phyloP scores from a whole-genome alignment of 2,329 filamentous ascomycete species.

The Metarhizium guizhouense region DNA sequence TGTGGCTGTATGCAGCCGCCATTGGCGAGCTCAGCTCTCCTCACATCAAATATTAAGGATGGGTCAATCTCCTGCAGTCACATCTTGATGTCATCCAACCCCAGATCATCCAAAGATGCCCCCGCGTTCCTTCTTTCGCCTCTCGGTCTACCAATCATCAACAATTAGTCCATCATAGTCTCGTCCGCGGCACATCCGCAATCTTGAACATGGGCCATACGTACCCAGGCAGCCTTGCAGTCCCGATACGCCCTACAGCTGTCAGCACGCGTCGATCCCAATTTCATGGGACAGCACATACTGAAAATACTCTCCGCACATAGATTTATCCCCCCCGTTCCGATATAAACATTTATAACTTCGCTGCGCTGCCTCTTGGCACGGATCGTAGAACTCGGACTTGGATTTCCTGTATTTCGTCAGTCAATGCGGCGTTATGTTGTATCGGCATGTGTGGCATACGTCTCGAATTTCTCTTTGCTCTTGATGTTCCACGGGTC shows the following conservation, averaged over 20 bases:
- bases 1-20: too few species aligned
- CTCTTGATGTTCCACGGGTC: constrained; percentile 50
- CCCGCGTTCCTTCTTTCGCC: constrained; percentile 13
- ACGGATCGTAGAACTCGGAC: constrained; percentile 91
- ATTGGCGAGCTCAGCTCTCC: too few species aligned
- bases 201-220: constrained; percentile 9
- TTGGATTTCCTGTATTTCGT: constrained; percentile 58
- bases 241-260: constrained; percentile 74
- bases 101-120: constrained; percentile 6
- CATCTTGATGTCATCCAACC: not conserved
- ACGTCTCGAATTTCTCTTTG: constrained; percentile 58
- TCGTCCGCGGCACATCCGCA: not conserved
- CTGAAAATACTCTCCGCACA: constrained; percentile 96
- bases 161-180: not conserved
- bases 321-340: constrained; percentile 76
- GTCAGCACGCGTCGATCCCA: constrained; percentile 9
- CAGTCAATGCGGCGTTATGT: not conserved
- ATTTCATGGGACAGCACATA: constrained; percentile 35
- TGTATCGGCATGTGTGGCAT: constrained; percentile 15
- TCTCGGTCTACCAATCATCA: constrained; percentile 10
- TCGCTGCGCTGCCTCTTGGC: constrained; percentile 78
- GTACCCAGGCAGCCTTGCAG: constrained; percentile 91
- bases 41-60: constrained; percentile 2
- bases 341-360: constrained; percentile 84
- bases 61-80: not conserved